Percentiles rank a stretch among this genome's conserved stretches.
phyloP scores from a whole-genome alignment of 2,329 filamentous ascomycete genomes.

The Paecilomyces sp. region DNA sequence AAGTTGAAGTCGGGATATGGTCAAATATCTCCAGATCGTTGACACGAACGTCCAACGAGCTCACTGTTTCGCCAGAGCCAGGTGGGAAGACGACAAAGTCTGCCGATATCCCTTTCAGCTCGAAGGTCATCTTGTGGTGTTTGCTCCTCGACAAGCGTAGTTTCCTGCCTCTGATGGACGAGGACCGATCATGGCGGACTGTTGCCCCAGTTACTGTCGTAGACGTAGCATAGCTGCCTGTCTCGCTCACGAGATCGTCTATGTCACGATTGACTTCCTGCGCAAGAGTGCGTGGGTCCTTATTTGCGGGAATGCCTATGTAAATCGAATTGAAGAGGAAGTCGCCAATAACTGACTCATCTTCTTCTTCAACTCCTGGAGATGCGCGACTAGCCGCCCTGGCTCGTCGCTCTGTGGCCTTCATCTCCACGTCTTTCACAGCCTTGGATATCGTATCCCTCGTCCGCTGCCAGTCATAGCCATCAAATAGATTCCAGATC shows the following conservation, averaged over 20 bases:
- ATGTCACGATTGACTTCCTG: slow-evolving; percentile 81
- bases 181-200: slow-evolving; percentile 25
- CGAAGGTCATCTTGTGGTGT: slow-evolving; percentile 91
- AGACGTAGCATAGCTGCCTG: slow-evolving; percentile 77
- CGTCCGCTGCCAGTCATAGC: slow-evolving; percentile 91
- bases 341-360: slow-evolving; percentile 83
- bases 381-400: slow-evolving; percentile 51
- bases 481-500: slow-evolving; percentile 97
- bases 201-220: slow-evolving; percentile 44
- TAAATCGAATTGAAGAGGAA: slow-evolving; percentile 99
- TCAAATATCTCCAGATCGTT: slow-evolving; percentile 85
- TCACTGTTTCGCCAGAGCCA: slow-evolving; percentile 71
- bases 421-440: slow-evolving; percentile 78
- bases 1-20: slow-evolving; percentile 88
- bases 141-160: slow-evolving; percentile 77
- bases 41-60: slow-evolving; percentile 76
- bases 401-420: slow-evolving; percentile 67
- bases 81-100: slow-evolving; percentile 78
- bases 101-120: slow-evolving; percentile 74
- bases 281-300: slow-evolving; percentile 74
- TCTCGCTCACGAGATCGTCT: slow-evolving; percentile 80
- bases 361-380: slow-evolving; percentile 54
- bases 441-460: slow-evolving; percentile 79
- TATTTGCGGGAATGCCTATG: slow-evolving; percentile 81
- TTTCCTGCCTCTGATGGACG: slow-evolving; percentile 43